Evolutionary conservation across 768 basidiomycete species (phyloP), one percentile per base, ranked within the genome.

Genomic region (Lactifluus pinguis): DNA sequence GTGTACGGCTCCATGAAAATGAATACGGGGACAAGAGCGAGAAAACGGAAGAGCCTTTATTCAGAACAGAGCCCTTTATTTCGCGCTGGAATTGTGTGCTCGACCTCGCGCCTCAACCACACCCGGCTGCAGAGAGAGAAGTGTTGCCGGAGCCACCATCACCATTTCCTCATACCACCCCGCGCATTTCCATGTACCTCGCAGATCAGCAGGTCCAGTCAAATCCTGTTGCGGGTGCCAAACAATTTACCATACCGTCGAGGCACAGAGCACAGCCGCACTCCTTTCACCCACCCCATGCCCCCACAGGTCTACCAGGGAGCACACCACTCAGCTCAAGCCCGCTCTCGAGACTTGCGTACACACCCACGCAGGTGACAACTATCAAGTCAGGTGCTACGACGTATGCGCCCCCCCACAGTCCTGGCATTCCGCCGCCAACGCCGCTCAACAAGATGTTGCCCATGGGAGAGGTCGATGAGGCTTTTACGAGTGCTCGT

Each of bases 21-120:
- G 59, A 67, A n/a, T 39, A 7, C 8, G 39, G 15, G 29, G 36
- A 36, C 25, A n/a, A n/a, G n/a, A n/a, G n/a, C n/a, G n/a, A n/a
- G n/a, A n/a, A n/a, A n/a, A n/a, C n/a, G 55, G 45, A 50, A 1
- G 34, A 64, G 4, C 44, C 69, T 7, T 64, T 69, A 1, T 90
- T 84, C 65, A 91, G 88, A 0, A 91, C 93, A 8, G 75, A 74
- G 13, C 77, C 83, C 0, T 97, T 94, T 71, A 82, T 85, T 0
- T 94, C 93, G 0, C 77, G 86, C 34, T 97, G 94, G 94, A 95
- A 92, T 65, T 94, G 92, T 65, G 76, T 90, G 1, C 82, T 97
- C 19, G 91, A 95, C 70, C 77, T 97, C n/a, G 74, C 80, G 1
- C 68, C 79, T 3, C 71, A 67, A 53, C 67, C 65, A 29, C 29